Evolutionary conservation across 495 filamentous ascomycete species (phyloP).

Genomic region (Ascodesmis nigricans): DNA sequence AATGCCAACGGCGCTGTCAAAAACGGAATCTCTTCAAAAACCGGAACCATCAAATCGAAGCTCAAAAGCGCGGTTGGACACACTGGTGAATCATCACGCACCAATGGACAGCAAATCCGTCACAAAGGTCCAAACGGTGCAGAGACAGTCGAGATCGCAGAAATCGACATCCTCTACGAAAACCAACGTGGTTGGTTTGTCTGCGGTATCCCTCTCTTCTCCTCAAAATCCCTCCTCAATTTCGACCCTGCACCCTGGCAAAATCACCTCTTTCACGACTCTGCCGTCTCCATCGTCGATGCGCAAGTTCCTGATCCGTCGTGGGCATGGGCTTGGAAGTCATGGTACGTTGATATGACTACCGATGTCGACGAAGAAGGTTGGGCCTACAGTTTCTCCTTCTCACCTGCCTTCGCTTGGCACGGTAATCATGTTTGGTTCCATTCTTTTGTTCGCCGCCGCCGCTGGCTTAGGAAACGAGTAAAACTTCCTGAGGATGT

Average conservation of each 20-base stretch:
- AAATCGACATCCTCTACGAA: conserved; percentile 80
- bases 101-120: too few species aligned
- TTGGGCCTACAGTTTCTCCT: conserved; percentile 87
- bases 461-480: conserved; percentile 75
- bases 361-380: conserved; percentile 77
- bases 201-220: conserved; percentile 78
- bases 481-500: conserved; percentile 36
- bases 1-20: too few species aligned
- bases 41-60: too few species aligned
- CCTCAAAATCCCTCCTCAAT: conserved; percentile 60
- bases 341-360: conserved; percentile 83
- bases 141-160: conserved; percentile 34
- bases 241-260: conserved; percentile 77
- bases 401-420: conserved; percentile 56
- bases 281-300: conserved; percentile 67
- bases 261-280: conserved; percentile 45
- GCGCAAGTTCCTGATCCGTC: conserved; percentile 85
- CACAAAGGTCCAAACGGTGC: too few species aligned
- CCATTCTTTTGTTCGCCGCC: conserved; percentile 70
- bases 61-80: too few species aligned
- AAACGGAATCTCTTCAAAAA: too few species aligned
- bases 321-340: conserved; percentile 90
- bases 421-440: conserved; percentile 81
- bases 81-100: too few species aligned
- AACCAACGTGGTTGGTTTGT: conserved; percentile 70